Evolutionary conservation across 805 yeast genomes (phyloP), one percentile per base, ranked within the genome.

Genomic region (Torulaspora quercuum): DNA sequence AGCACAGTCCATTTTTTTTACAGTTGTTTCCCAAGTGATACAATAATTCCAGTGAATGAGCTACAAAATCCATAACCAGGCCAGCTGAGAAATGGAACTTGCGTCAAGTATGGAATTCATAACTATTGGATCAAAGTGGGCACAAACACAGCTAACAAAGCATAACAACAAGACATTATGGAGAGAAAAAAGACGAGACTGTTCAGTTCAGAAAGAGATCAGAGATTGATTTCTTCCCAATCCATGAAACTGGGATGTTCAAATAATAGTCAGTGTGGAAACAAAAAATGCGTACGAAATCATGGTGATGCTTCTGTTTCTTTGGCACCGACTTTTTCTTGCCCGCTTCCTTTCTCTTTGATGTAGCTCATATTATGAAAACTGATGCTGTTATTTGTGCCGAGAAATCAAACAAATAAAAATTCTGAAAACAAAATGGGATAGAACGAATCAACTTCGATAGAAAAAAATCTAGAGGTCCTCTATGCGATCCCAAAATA

Each of bases 1-100:
- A 37, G 41, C 41, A 37, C 37, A 34, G 37, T 34, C 15, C 37
- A 34, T 22, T 27, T 28, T 30, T 23, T 27, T 34, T 34, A 34
- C 37, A 34, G 14, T 34, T 34, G 37, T 27, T 34, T 29, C 37
- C 37, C 37, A 34, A 22, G 19, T 29, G 37, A 34, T 34, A 18
- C 30, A 16, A 27, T 19, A 34, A 34, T 27, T 22, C 22, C 33
- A 12, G 18, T 25, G 29, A 25, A 24, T 25, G 29, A 25, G 10
- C 17, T 11, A 32, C 15, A 19, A 19, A 11, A 34, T 14, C 20
- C 12, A 13, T 20, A 9, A 11, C 21, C 41, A 37, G 41, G 18
- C 41, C 41, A 20, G 41, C 41, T 37, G 41, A 33, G 13, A 12
- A 20, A 21, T 23, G n/a, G 12, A 15, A 19, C 32, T 27, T 10